Evolutionary conservation across 805 yeast species (phyloP).

Genomic region (Metschnikowia gelsemii): DNA sequence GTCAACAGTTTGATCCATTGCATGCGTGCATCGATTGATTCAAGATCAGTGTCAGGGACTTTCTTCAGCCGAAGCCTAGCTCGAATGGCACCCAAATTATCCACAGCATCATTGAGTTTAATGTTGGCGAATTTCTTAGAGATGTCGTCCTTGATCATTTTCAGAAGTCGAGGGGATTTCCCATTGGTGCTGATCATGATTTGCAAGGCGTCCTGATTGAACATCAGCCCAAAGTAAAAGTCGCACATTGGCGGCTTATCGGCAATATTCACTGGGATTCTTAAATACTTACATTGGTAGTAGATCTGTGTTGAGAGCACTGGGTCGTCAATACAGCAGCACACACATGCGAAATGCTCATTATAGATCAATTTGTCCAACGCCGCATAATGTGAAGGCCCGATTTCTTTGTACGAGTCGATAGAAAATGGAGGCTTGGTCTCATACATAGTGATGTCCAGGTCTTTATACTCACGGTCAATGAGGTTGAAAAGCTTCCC

Average conservation of each 20-base stretch:
- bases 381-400: slow-evolving; percentile 22
- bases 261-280: slow-evolving; percentile 73
- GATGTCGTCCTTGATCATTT: slow-evolving; percentile 50
- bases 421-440: slow-evolving; percentile 16
- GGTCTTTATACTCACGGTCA: slow-evolving; percentile 43
- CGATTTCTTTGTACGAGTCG: slow-evolving; percentile 12
- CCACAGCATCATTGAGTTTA: slow-evolving; percentile 59
- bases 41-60: slow-evolving; percentile 45
- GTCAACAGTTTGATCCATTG: slow-evolving; percentile 66
- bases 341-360: slow-evolving; percentile 58
- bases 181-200: slow-evolving; percentile 85
- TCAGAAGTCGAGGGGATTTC: slow-evolving; percentile 72
- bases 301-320: slow-evolving; percentile 56
- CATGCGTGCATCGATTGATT: slow-evolving; percentile 61
- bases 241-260: slow-evolving; percentile 84
- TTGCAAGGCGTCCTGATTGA: slow-evolving; percentile 69
- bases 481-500: slow-evolving; percentile 47
- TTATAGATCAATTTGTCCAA: slow-evolving; percentile 36
- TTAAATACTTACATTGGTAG: slow-evolving; percentile 41
- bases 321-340: slow-evolving; percentile 76
- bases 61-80: slow-evolving; percentile 45
- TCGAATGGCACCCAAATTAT: slow-evolving; percentile 58
- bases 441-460: slow-evolving; percentile 54
- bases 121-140: slow-evolving; percentile 44
- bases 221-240: slow-evolving; percentile 80